These are phyloP conservation scores for Neofusicoccum sp. DNA, from an alignment of 2,329 filamentous ascomycete species.

Conservation along the genomic window DNA sequence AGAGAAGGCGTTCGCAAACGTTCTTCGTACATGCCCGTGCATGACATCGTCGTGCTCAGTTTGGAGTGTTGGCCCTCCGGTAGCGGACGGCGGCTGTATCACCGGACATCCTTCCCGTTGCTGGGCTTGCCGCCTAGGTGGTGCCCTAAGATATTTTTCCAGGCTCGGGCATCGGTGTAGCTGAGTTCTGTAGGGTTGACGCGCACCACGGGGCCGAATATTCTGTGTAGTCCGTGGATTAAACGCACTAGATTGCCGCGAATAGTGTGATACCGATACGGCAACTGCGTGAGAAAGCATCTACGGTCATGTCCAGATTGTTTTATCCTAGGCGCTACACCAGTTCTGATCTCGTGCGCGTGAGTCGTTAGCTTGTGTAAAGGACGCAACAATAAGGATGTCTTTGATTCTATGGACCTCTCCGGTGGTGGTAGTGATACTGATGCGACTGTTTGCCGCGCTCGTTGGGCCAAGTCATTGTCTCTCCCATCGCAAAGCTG, in stretches of 20 bases:
- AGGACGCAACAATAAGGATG: too few relatives aligned
- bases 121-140: constrained; percentile 24
- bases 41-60: constrained; percentile 35
- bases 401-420: too few relatives aligned
- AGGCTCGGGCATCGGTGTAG: constrained; percentile 43
- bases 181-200: constrained; percentile 42
- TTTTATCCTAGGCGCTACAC: too few relatives aligned
- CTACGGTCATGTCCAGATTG: too few relatives aligned
- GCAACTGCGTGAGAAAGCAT: constrained; percentile 31
- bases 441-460: too few relatives aligned
- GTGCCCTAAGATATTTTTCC: constrained; percentile 41
- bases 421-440: too few relatives aligned
- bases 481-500: background rate
- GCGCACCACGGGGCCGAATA: constrained; percentile 44
- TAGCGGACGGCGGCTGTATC: constrained; percentile 27
- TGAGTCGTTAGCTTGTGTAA: too few relatives aligned
- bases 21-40: constrained; percentile 40
- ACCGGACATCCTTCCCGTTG: constrained; percentile 30
- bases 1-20: constrained; percentile 41
- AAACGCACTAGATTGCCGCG: constrained; percentile 40
- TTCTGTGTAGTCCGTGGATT: constrained; percentile 36
- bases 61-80: constrained; percentile 36
- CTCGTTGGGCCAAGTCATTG: background rate
- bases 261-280: constrained; percentile 32
- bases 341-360: too few relatives aligned